Conservation (phyloP, 108 stramenopile genomes). For the Cyclotella sp. region DNA sequence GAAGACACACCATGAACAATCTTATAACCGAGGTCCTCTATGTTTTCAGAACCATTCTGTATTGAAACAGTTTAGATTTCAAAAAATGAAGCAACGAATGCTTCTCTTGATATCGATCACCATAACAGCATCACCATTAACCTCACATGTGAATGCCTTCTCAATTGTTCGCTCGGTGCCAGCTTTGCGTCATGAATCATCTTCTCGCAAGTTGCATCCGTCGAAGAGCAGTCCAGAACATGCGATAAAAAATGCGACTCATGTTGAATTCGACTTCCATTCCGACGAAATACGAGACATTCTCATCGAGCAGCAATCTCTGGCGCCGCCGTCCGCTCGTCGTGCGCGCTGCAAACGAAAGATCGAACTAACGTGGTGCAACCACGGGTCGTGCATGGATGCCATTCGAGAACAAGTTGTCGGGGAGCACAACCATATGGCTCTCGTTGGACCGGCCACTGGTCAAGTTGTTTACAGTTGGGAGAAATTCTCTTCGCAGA, state of each 20-base stretch:
- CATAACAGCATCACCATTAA: background rate
- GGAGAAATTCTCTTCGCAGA: constrained; percentile 27
- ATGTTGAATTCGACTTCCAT: background rate
- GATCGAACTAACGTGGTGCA: constrained; percentile 83
- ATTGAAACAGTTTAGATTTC: too few species aligned
- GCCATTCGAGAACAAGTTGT: constrained; percentile 76
- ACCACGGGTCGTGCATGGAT: constrained; percentile 58
- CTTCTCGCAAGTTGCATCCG: background rate
- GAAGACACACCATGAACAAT: too few species aligned
- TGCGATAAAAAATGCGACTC: background rate
- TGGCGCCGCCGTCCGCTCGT: background rate
- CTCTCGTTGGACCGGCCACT: constrained; percentile 79
- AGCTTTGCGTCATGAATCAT: background rate
- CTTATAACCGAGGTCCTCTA: too few species aligned
- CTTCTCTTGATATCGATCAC: too few species aligned
- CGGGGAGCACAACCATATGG: constrained; percentile 77
- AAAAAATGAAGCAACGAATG: too few species aligned
- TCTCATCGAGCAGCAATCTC: background rate
- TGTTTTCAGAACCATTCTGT: too few species aligned
- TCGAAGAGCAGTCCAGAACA: background rate
- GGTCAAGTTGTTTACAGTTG: constrained; percentile 85
- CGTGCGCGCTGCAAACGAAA: constrained; percentile 39
- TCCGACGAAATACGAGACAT: background rate
- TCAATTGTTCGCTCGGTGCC: background rate
- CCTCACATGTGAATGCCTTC: background rate